Percentiles rank a stretch among this genome's conserved stretches.
These are phyloP conservation scores for Chionographis japonica DNA, from an alignment of 106 monocot genomes.

Conservation along the genomic window DNA sequence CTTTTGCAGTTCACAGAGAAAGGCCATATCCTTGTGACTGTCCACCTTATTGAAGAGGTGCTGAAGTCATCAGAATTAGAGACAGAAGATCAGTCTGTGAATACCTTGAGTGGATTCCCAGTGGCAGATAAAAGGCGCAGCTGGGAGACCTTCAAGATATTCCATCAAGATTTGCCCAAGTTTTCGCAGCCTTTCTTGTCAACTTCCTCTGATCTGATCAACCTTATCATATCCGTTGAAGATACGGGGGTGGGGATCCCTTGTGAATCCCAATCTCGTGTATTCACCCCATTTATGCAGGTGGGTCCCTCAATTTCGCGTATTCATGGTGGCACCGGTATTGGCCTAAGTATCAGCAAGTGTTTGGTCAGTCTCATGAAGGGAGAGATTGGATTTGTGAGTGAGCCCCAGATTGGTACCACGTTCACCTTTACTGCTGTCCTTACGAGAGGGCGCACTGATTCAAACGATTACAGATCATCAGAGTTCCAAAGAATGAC, in stretches of 20 bases:
- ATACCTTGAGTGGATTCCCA: constrained; percentile 71
- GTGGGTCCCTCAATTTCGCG: constrained; percentile 91
- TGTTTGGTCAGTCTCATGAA: constrained; percentile 97
- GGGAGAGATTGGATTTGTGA: constrained; percentile 94
- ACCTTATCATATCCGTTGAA: constrained; percentile 87
- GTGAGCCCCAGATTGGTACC: constrained; percentile 72
- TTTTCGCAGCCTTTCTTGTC: constrained; percentile 21
- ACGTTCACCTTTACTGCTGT: constrained; percentile 88
- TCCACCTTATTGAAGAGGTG: constrained; percentile 81
- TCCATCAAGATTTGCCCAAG: constrained; percentile 31
- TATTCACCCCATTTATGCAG: constrained; percentile 99
- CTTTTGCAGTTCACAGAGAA: constrained; percentile 85
- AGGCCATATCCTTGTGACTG: constrained; percentile 90
- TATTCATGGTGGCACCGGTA: constrained; percentile 96
- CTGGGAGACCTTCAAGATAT: constrained; percentile 59
- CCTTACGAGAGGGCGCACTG: constrained; percentile 30
- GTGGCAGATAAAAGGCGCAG: constrained; percentile 59
- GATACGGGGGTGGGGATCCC: constrained; percentile 99
- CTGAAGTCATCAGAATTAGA: constrained; percentile 44
- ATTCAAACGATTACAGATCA: constrained; percentile 41
- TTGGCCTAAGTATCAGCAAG: constrained; percentile 95
- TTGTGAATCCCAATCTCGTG: constrained; percentile 78
- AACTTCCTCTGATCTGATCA: constrained; percentile 57
- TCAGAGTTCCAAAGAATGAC: constrained; percentile 73
- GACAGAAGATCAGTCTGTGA: constrained; percentile 14